Base-by-base conservation (phyloP, 352 stramenopile genomes). In the Globisporangium irregulare region DNA sequence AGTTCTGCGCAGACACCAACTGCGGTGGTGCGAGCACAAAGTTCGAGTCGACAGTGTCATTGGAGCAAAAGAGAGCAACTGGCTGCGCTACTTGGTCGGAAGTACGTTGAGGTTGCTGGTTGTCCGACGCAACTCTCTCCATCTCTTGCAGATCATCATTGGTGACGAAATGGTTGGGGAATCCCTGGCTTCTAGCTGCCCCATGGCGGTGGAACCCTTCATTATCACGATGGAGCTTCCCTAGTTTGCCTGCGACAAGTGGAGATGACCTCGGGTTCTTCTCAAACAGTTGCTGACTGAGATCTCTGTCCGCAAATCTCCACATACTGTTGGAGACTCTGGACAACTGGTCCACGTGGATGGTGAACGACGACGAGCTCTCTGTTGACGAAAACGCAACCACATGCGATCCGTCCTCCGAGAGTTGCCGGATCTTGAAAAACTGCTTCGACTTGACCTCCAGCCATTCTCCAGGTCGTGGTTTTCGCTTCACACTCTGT, bases 11-110 rank as follows among this genome's bases (percentile, higher is more conserved):
- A 4, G 71, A 69, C 29, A 91, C 78, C 12, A 89, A 51, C 9
- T 68, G 70, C 4, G 76, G 76, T 0, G 82, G 78, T 6, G 82
- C 75, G 29, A 92, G 71, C 56, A 92, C 84, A 66, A 90, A 92
- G 72, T 92, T 92, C 54, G 82, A 73, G 68, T 92, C 79, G 22
- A 86, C 46, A n/a, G 82, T 86, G 46, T 84, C 73, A n/a, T 79
- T 86, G 6, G 78, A 71, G 58, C 68, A 77, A 56, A 87, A 92
- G 36, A 89, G 59, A 36, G 87, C 73, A 18, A 92, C 71, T 4
- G 75, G 34, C 12, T 71, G 71, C 0, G 56, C 32, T 4, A 62
- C 9, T 64, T 69, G n/a, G 15, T 46, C 41, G 8, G 50, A 22
- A 50, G 34, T 0, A 4, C 6, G 8, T 3, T 9, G 24, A 22